phyloP scores from a whole-genome alignment of 768 basidiomycete species.

The Rossbeevera mucosa region DNA sequence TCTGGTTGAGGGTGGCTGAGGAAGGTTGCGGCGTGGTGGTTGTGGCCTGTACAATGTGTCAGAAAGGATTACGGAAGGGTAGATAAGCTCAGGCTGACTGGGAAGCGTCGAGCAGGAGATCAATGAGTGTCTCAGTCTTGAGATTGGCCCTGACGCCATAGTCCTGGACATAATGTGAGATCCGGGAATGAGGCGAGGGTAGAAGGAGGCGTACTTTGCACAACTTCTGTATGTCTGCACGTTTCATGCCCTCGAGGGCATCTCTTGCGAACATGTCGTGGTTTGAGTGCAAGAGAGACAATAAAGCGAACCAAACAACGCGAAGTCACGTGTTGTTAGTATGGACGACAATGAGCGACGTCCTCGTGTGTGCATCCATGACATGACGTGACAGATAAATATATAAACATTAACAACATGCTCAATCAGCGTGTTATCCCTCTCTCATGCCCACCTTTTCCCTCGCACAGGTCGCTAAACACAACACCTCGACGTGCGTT shows the following conservation, averaged over 20 bases:
- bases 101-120: slow-evolving; percentile 57
- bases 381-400: too few relatives aligned
- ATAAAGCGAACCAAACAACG: slow-evolving; percentile 47
- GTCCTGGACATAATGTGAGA: slow-evolving; percentile 44
- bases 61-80: slow-evolving; percentile 36
- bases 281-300: slow-evolving; percentile 46
- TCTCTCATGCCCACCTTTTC: slow-evolving; percentile 37
- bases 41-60: slow-evolving; percentile 26
- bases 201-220: slow-evolving; percentile 47
- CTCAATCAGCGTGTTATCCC: neutral
- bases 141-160: slow-evolving; percentile 80
- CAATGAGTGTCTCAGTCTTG: slow-evolving; percentile 75
- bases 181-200: slow-evolving; percentile 10
- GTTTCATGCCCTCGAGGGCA: slow-evolving; percentile 50
- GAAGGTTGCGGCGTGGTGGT: slow-evolving; percentile 17
- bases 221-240: slow-evolving; percentile 51
- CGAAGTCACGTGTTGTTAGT: slow-evolving; percentile 38
- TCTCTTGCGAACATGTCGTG: slow-evolving; percentile 40
- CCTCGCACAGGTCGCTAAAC: slow-evolving; percentile 56
- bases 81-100: slow-evolving; percentile 33
- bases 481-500: slow-evolving; percentile 49
- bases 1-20: slow-evolving; percentile 30
- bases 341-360: neutral
- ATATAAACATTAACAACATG: neutral
- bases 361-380: too few relatives aligned